Evolutionary conservation across 106 monocot genomes (phyloP), one percentile per base, ranked within the genome.

Genomic region (Apostasia shenzhenica): DNA sequence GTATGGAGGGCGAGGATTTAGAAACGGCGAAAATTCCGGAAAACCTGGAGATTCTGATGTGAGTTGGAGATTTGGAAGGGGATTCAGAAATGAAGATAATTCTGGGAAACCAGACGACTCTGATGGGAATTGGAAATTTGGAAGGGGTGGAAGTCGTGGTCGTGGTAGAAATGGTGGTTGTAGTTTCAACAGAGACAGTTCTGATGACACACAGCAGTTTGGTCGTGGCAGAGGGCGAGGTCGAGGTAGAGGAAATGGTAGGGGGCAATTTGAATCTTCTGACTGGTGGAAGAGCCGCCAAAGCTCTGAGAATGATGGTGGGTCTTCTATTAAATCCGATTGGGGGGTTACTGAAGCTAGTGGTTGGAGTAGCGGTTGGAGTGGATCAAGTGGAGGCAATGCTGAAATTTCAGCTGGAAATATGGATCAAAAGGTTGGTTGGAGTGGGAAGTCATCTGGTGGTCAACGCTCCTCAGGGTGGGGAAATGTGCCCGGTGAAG

Each of bases 31-130:
- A 48, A n/a, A 62, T 62, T 45, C 8, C 8, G 40, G 41, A 41
- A 59, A 59, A 59, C 40, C 40, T 39, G 8, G 45, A 7, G 65
- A 65, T 8, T 48, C 46, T 65, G 65, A 37, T 48, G 65, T 14
- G 37, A 13, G 65, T 37, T 65, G 65, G 65, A 65, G 48, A 37
- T 65, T 26, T 65, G 65, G 65, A 37, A 65, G 65, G 65, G 65
- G 48, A n/a, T 46, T 14, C 48, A 65, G 65, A 65, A 65, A 65
- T 49, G 65, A 65, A 26, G 65, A 49, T 65, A n/a, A 62, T 62
- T 45, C 8, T 41, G 40, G 41, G 59, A 59, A 59, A 59, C 40
- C 40, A 59, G 8, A n/a, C 8, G 65, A 65, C 37, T 48, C 46
- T 65, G 65, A 37, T 48, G 65, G 48, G 37, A 13, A 48, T 37